Evolutionary conservation across 108 stramenopile species (phyloP).

Genomic region (Conticribra weissflogii): DNA sequence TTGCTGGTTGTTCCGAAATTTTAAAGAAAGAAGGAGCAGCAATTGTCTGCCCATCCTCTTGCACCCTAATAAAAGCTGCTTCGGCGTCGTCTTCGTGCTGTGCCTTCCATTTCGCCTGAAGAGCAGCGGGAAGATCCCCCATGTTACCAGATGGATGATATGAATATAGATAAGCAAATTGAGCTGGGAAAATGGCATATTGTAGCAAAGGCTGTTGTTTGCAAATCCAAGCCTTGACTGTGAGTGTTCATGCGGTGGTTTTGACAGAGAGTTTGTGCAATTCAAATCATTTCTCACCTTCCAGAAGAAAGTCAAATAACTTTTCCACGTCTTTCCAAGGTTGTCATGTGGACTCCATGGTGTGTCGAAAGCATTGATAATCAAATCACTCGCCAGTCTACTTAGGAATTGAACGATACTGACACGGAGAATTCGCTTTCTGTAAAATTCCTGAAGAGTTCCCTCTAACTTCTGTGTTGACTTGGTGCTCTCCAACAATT

Average conservation of each 20-base stretch:
- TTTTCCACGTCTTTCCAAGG: conserved; percentile 88
- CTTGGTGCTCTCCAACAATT: conserved; percentile 78
- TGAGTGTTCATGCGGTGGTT: too few relatives aligned
- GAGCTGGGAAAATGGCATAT: conserved; percentile 87
- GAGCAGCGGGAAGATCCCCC: conserved; percentile 64
- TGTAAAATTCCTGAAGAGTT: conserved; percentile 89
- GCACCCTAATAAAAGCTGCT: conserved; percentile 69
- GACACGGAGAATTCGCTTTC: conserved; percentile 87
- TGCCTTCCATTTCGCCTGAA: conserved; percentile 73
- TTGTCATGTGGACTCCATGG: conserved; percentile 91
- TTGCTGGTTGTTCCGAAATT: conserved; percentile 61
- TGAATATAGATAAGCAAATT: conserved; percentile 91
- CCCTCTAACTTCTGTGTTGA: conserved; percentile 72
- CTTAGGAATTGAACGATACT: conserved; percentile 90
- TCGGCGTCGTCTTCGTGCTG: conserved; percentile 71
- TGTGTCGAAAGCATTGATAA: conserved; percentile 95
- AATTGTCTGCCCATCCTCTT: conserved; percentile 53
- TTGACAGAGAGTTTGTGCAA: too few relatives aligned
- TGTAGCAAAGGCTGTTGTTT: conserved; percentile 75
- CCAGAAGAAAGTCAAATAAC: conserved; percentile 93
- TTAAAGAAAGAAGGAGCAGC: conserved; percentile 84
- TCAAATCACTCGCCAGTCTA: conserved; percentile 92
- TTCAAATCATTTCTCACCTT: conserved; percentile 48
- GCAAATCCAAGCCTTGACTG: too few relatives aligned
- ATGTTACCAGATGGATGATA: conserved; percentile 87